Base-by-base conservation (phyloP, 1,139 yeast genomes). In the Debaryomyces sp. region DNA sequence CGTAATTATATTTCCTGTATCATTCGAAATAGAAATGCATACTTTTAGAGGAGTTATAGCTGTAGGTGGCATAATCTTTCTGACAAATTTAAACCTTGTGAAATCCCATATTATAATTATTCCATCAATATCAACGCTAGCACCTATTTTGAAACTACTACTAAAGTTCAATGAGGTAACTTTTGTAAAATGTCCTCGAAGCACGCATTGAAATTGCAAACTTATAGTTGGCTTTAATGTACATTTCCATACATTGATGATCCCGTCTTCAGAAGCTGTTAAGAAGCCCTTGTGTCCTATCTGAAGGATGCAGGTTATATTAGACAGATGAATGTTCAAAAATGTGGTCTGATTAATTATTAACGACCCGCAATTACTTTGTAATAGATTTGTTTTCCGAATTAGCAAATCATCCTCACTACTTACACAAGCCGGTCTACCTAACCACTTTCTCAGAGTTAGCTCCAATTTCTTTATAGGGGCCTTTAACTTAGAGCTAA, bases 61-160 rank as follows among this genome's bases (percentile, higher is more conserved):
- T 0, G 36, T 36, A 1, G 61, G 54, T 5, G 61, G 58, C 3
- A 49, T 27, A 2, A 86, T 58, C 43, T 68, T 66, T 47, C 87
- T 64, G 9, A 87, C 76, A 44, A 75, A 72, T 45, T 73, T 75
- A 48, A 71, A 73, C 29, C 84, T 64, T 0, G 81, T 73, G 39
- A 81, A 57, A 56, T 87, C 88, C 92, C 92, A 85, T 6, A 81
- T 52, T 22, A 74, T 76, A 4, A 79, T 79, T 1, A 62, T 60
- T 0, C 91, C 89, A 4, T 60, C 63, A 0, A 44, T 50, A 59
- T 85, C 90, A 17, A 80, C 61, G 48, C 84, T 78, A 9, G 84
- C 51, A 3, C 85, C 70, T 2, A 78, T 62, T 45, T 82, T 81
- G 60, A 71, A 84, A 43, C 80, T 77, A n/a, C 73, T 70, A 40